phyloP scores from a whole-genome alignment of 163 green algal genomes.

The Smithsoniella earleae region DNA sequence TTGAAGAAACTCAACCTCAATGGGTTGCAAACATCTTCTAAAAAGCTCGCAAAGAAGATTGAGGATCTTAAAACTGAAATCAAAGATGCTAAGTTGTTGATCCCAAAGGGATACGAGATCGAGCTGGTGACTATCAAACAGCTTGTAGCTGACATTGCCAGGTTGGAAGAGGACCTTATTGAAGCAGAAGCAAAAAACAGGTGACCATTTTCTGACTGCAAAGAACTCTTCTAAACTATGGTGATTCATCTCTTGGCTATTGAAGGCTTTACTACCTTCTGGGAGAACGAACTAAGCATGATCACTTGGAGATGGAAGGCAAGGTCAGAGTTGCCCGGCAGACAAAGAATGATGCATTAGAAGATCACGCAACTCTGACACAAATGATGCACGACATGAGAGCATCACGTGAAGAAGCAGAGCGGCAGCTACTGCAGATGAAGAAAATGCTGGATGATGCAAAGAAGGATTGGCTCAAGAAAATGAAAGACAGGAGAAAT shows the following conservation, averaged over 20 bases:
- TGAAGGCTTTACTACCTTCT: constrained; percentile 55
- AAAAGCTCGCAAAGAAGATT: constrained; percentile 33
- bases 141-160: constrained; percentile 56
- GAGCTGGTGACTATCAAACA: constrained; percentile 36
- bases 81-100: constrained; percentile 33
- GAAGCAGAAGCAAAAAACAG: constrained; percentile 76
- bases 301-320: constrained; percentile 61
- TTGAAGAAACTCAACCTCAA: constrained; percentile 78
- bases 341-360: constrained; percentile 50
- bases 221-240: too few relatives aligned
- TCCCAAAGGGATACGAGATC: constrained; percentile 15
- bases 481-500: constrained; percentile 63
- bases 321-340: constrained; percentile 52
- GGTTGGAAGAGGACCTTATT: constrained; percentile 63
- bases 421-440: constrained; percentile 54
- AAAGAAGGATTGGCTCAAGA: constrained; percentile 65
- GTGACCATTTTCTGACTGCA: too few relatives aligned
- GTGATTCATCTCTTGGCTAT: too few relatives aligned
- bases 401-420: constrained; percentile 53
- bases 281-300: constrained; percentile 50
- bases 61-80: constrained; percentile 29
- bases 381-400: constrained; percentile 54
- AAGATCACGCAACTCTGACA: constrained; percentile 56
- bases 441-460: constrained; percentile 49
- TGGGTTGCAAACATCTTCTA: constrained; percentile 55